Evolutionary conservation across 2,329 filamentous ascomycete genomes (phyloP), one percentile per base, ranked within the genome.

Genomic region (Epichloe aotearoae): DNA sequence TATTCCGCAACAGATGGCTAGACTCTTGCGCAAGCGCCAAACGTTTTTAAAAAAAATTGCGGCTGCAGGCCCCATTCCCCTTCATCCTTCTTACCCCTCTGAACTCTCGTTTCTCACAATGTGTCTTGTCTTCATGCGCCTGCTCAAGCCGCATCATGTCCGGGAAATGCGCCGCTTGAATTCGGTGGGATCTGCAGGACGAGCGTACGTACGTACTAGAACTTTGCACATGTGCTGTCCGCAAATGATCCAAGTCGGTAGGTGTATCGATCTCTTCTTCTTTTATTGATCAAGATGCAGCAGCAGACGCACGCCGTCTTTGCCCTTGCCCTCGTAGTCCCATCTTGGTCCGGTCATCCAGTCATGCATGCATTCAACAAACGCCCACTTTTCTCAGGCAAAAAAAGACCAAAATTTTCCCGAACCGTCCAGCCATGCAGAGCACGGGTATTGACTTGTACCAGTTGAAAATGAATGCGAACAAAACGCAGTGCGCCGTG

Each of bases 381-480:
- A 14, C 17, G 14, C 15, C 26, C 23, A 15, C 33, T 8, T 17
- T 17, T 42, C 14, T 19, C 15, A 12, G 12, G 5, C 11, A 15
- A 12, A 42, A 42, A 19, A 42, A 30, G 30, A 30, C 30, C 8
- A 30, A 4, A 39, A 10, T 14, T 23, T 36, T 20, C 37, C 42
- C 36, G 34, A 46, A 42, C n/a, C n/a, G 37, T 52, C 41, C 36
- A 49, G n/a, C 15, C 42, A 37, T 45, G 26, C 12, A 43, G 30
- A 30, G 40, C 41, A 26, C 30, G 44, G 17, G 50, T 46, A 49
- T 52, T 36, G n/a, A 37, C 38, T 34, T 49, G 46, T 36, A 12
- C 36, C 5, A 23, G 36, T 26, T 39, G 39, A 38, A 47, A 41
- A 23, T 5, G 40, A 45, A 43, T 26, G 30, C 30, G 30, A 15